Evolutionary conservation across 768 basidiomycete genomes (phyloP).

Genomic region (Austroboletus eburneus): DNA sequence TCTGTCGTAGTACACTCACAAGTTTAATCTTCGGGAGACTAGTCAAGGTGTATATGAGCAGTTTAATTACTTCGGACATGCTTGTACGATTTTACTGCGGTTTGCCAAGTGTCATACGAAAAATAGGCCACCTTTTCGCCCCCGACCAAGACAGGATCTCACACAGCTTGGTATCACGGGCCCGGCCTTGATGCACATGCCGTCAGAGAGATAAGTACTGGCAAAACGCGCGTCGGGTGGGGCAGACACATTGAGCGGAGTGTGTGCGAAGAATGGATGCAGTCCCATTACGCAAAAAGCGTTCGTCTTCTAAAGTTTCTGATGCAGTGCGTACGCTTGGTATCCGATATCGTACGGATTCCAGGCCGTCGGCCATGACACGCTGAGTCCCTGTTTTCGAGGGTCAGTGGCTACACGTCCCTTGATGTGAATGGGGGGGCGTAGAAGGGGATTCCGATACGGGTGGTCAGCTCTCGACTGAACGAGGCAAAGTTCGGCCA

Average conservation of each 20-base stretch:
- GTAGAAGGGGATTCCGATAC: constrained; percentile 3
- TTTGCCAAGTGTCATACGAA: not conserved
- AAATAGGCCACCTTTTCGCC: too few species aligned
- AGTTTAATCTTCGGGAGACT: too few species aligned
- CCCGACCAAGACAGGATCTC: too few species aligned
- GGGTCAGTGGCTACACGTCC: constrained; percentile 9
- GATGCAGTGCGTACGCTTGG: constrained; percentile 11
- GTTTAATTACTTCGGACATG: not conserved
- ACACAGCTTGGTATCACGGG: constrained; percentile 5
- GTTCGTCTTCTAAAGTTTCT: constrained; percentile 21
- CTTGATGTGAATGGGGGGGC: constrained; percentile 17
- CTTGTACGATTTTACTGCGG: not conserved
- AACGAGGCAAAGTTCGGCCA: constrained; percentile 17
- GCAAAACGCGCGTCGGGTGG: constrained; percentile 8
- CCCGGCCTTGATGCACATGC: constrained; percentile 7
- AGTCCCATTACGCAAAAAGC: constrained; percentile 13
- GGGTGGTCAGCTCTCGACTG: constrained; percentile 16
- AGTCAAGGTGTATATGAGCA: too few species aligned
- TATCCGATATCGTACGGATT: constrained; percentile 5
- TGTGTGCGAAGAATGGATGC: constrained; percentile 25
- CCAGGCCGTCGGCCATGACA: constrained; percentile 9
- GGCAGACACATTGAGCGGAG: constrained; percentile 12
- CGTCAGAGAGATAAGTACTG: constrained; percentile 3
- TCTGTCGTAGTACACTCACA: too few species aligned
- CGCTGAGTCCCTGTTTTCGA: constrained; percentile 14